phyloP scores from a whole-genome alignment of 139 green algal species.

The Tetradesmus obliquus region DNA sequence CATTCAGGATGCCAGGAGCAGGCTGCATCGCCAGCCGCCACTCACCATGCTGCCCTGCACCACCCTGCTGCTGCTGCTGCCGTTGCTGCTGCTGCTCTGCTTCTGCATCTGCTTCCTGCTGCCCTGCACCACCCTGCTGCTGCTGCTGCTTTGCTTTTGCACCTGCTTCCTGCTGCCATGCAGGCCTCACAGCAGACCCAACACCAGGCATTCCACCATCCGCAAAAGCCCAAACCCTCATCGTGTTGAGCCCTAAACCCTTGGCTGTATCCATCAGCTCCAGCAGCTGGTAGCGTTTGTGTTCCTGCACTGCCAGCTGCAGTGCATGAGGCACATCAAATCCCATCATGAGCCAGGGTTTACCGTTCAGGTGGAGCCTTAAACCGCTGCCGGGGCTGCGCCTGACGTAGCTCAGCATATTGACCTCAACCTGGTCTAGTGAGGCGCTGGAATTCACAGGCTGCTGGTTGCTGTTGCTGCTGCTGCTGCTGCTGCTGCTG shows the following conservation, averaged over 20 bases:
- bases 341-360: neutral
- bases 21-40: constrained; percentile 3
- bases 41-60: neutral
- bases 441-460: neutral
- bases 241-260: constrained; percentile 7
- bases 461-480: neutral
- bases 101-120: neutral
- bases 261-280: neutral
- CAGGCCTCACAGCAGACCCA: neutral
- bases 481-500: neutral
- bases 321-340: constrained; percentile 10
- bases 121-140: neutral
- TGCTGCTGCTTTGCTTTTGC: neutral
- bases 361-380: neutral
- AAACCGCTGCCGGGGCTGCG: neutral
- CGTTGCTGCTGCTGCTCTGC: neutral
- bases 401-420: neutral
- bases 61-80: neutral
- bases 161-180: neutral
- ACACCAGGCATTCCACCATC: neutral
- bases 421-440: neutral
- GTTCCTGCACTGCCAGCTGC: constrained; percentile 5
- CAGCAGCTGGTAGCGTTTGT: constrained; percentile 2
- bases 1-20: constrained; percentile 21
- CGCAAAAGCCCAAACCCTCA: constrained; percentile 6